Conservation (phyloP, 345 rosid genomes). For the Salix viminalis region DNA sequence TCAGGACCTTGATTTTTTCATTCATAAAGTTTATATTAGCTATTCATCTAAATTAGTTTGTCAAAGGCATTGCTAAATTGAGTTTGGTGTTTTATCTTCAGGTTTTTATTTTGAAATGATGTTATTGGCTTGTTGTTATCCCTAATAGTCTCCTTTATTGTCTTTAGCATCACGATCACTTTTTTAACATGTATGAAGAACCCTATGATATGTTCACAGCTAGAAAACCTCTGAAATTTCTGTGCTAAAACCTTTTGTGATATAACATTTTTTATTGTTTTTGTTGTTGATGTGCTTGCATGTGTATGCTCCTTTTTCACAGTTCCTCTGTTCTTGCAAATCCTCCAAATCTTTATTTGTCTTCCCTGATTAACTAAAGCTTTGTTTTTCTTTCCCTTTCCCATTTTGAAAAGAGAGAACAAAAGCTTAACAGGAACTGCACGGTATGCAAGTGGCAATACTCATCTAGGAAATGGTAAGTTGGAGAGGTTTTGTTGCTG, state of each 20-base stretch:
- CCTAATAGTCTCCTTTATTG: background rate
- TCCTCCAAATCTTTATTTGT: background rate
- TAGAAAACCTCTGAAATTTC: background rate
- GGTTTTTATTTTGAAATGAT: background rate
- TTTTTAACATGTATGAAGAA: background rate
- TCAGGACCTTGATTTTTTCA: background rate
- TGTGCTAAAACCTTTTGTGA: background rate
- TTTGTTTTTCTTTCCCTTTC: background rate
- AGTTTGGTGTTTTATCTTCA: background rate
- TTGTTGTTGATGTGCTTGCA: background rate
- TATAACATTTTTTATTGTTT: background rate
- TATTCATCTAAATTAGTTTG: background rate
- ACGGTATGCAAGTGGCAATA: slow-evolving; percentile 93
- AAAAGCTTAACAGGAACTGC: slow-evolving; percentile 97
- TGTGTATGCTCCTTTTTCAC: background rate
- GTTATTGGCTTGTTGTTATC: background rate
- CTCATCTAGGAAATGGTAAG: slow-evolving; percentile 97
- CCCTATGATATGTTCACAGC: background rate
- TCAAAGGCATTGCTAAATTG: background rate
- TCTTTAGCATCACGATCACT: background rate
- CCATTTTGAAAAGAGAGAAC: slow-evolving; percentile 57
- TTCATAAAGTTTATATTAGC: background rate
- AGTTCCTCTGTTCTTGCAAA: background rate
- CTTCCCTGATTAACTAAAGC: background rate
- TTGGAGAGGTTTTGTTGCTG: background rate